phyloP scores from a whole-genome alignment of 2,329 filamentous ascomycete species.

The Colletotrichum eremochloae region DNA sequence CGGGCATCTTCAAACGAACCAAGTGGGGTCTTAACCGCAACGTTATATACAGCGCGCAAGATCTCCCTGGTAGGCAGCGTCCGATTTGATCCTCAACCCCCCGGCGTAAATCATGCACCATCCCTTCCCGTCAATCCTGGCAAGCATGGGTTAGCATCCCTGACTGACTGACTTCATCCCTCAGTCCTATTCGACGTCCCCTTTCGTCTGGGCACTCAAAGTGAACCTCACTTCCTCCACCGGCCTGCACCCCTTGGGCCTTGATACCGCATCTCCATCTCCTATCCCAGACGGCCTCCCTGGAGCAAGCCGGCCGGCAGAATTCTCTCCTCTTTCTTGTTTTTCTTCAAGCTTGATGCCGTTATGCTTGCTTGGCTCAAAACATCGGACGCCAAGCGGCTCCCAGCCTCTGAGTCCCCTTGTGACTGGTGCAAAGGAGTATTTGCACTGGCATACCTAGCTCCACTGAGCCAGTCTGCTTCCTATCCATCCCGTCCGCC shows the following conservation, averaged over 20 bases:
- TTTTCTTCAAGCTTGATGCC: conserved; percentile 18
- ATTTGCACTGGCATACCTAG: conserved; percentile 3
- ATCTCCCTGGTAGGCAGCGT: background rate
- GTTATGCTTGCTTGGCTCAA: conserved; percentile 25
- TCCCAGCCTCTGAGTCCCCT: conserved; percentile 5
- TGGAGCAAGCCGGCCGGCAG: background rate
- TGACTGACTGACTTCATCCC: conserved; percentile 7
- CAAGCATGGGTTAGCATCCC: conserved; percentile 10
- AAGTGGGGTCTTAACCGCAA: conserved; percentile 30
- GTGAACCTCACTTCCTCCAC: conserved; percentile 41
- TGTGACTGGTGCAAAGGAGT: conserved; percentile 15
- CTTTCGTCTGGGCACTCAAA: conserved; percentile 41
- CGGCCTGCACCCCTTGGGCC: conserved; percentile 26
- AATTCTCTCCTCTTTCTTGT: background rate
- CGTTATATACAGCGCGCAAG: conserved; percentile 4
- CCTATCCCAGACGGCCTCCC: conserved; percentile 13
- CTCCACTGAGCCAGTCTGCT: conserved; percentile 10
- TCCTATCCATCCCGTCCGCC: conserved; percentile 1
- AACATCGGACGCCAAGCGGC: conserved; percentile 23
- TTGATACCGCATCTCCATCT: conserved; percentile 35
- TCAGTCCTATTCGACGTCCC: conserved; percentile 22
- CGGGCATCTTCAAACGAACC: conserved; percentile 32
- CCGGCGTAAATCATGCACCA: conserved; percentile 38
- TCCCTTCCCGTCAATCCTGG: conserved; percentile 11
- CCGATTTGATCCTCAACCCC: conserved; percentile 40